A percentile compares a stretch with the other conserved stretches of the same genome.
Conservation (phyloP, 805 yeast genomes). For the Spathaspora gorwiae region DNA sequence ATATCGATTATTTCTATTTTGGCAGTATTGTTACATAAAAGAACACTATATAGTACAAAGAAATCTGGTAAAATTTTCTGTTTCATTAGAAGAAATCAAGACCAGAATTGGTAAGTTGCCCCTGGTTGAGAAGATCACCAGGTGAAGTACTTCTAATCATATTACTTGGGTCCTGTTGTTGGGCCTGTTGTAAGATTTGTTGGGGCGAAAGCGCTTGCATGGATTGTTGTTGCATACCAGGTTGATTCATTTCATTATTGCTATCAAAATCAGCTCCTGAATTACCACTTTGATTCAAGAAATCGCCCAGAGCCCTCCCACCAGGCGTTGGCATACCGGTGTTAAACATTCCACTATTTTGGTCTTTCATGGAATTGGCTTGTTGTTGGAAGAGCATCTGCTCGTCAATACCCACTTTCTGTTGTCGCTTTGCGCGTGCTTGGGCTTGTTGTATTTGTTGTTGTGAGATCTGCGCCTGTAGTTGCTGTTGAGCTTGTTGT, state of each 20-base stretch:
- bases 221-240: not conserved
- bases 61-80: not conserved
- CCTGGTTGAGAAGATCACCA: constrained; percentile 1
- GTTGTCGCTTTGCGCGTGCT: constrained; percentile 7
- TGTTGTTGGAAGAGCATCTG: constrained; percentile 4
- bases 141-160: not conserved
- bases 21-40: not conserved
- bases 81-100: constrained; percentile 3
- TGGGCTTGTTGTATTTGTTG: constrained; percentile 11
- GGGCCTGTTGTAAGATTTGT: constrained; percentile 32
- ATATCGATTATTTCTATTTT: not conserved
- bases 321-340: constrained; percentile 4
- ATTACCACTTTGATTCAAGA: not conserved
- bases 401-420: constrained; percentile 2
- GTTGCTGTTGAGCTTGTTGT: constrained; percentile 8
- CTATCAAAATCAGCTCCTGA: not conserved
- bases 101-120: not conserved
- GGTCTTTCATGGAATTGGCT: constrained; percentile 1
- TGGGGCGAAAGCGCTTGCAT: constrained; percentile 32
- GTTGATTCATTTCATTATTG: constrained; percentile 1
- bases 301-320: constrained; percentile 1
- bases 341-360: constrained; percentile 3
- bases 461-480: constrained; percentile 8
- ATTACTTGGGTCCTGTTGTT: constrained; percentile 6
- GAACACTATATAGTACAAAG: not conserved